Percentiles rank a stretch among this genome's conserved stretches.
phyloP scores from a whole-genome alignment of 768 basidiomycete genomes.

The Hemileccinum rubropunctum region DNA sequence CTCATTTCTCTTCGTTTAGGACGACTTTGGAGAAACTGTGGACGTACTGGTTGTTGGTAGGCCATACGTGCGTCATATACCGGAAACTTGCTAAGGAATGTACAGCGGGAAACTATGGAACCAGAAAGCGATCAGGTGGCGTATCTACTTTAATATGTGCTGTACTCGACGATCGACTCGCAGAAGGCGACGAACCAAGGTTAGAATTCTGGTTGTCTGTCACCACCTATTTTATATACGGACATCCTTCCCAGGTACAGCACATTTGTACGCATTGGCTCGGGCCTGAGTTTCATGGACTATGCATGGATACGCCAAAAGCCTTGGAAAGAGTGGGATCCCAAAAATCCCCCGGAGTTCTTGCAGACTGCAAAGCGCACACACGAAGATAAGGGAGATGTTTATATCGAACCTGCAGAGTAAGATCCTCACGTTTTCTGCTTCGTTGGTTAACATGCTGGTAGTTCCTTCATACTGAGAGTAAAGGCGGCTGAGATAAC shows the following conservation, averaged over 20 bases:
- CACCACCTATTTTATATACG: neutral
- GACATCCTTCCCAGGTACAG: slow-evolving; percentile 56
- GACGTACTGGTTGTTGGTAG: slow-evolving; percentile 88
- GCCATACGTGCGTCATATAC: slow-evolving; percentile 18
- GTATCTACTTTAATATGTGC: slow-evolving; percentile 90
- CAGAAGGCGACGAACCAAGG: slow-evolving; percentile 57
- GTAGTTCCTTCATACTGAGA: slow-evolving; percentile 88
- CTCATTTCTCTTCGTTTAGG: slow-evolving; percentile 40
- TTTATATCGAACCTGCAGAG: slow-evolving; percentile 90
- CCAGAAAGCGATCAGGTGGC: slow-evolving; percentile 80
- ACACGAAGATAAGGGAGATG: slow-evolving; percentile 82
- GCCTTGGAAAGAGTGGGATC: slow-evolving; percentile 81
- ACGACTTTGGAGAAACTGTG: slow-evolving; percentile 89
- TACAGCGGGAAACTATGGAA: slow-evolving; percentile 84
- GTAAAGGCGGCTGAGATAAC: slow-evolving; percentile 94
- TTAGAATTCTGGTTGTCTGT: slow-evolving; percentile 29
- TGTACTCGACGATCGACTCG: slow-evolving; percentile 70
- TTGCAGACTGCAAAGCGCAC: slow-evolving; percentile 55
- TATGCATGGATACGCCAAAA: slow-evolving; percentile 81
- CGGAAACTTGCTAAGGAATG: neutral
- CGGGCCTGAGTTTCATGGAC: slow-evolving; percentile 82
- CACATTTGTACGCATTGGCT: slow-evolving; percentile 86
- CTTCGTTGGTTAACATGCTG: slow-evolving; percentile 1
- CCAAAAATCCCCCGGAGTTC: slow-evolving; percentile 70
- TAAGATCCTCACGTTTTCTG: slow-evolving; percentile 32